Percentiles rank a stretch among this genome's conserved stretches.
These are phyloP conservation scores for Prototheca cutis DNA, from an alignment of 163 green algal species.

Conservation along the genomic window DNA sequence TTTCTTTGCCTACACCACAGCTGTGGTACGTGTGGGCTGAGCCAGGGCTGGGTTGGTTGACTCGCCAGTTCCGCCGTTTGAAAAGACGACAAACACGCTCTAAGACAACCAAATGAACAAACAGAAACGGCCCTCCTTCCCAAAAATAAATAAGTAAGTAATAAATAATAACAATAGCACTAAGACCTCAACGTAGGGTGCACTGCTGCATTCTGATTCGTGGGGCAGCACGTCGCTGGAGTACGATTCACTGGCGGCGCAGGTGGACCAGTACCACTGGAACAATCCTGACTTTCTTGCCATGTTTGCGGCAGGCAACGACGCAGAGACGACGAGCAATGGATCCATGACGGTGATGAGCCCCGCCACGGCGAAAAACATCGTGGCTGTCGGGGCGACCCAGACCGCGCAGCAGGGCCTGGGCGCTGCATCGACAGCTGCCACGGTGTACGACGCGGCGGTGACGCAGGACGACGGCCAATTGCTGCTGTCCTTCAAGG, in stretches of 20 bases:
- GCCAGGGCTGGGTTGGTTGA: no score
- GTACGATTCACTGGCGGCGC: conserved; percentile 61
- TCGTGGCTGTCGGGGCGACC: conserved; percentile 51
- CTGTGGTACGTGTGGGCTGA: conserved; percentile 5
- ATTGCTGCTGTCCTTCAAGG: conserved; percentile 5
- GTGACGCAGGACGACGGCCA: neutral
- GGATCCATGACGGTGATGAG: conserved; percentile 55
- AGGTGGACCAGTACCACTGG: conserved; percentile 36
- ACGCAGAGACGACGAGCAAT: conserved; percentile 27
- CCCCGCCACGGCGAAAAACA: conserved; percentile 79
- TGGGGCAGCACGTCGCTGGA: conserved; percentile 57
- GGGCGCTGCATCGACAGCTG: neutral
- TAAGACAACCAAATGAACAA: no score
- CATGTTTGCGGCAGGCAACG: conserved; percentile 82
- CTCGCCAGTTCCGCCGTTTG: no score
- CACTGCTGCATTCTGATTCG: conserved; percentile 70
- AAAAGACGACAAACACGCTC: no score
- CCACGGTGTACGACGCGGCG: conserved; percentile 10
- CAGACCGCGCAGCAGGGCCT: conserved; percentile 13
- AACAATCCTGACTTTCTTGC: conserved; percentile 67
- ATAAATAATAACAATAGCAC: no score
- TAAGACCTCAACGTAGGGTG: no score
- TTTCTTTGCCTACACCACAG: conserved; percentile 55
- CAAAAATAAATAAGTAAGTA: no score
- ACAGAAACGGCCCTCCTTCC: no score